Base-by-base conservation (phyloP, 2,329 filamentous ascomycete species). In the Sporothrix brasiliensis region DNA sequence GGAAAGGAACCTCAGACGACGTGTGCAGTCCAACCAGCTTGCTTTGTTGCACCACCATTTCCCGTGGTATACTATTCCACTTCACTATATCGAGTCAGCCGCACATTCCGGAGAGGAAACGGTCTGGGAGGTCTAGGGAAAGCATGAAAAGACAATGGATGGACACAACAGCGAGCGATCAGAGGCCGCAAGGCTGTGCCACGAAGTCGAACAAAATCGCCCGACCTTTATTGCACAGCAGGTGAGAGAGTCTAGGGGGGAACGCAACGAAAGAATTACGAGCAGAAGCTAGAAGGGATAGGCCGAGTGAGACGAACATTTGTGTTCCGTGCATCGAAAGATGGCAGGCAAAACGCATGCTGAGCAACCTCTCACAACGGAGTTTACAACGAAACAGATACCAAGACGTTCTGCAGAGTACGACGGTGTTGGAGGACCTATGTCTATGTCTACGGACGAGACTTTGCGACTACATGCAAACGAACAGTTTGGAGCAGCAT, bases 321-420 rank as follows among this genome's bases (percentile, higher is more conserved):
- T 24, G n/a, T 2, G 6, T 63, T 39, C 5, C 14, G 14, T 63
- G 58, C 13, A 47, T 47, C 21, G 16, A 47, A 27, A 13, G 10
- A 16, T 67, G 50, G n/a, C 49, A 54, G 34, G 30, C 39, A 56
- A 68, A n/a, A 21, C 11, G 11, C 19, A 61, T 52, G 54, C 13
- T 24, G 44, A 30, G 54, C 67, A 52, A 68, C 67, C 27, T 61
- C 41, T 11, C 44, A 69, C 54, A 2, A n/a, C 44, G 27, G 27
- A 27, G 19, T 7, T 9, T 34, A 9, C 39, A 27, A 27, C 11
- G 50, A 6, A 10, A n/a, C 5, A 4, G 7, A 24, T 13, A 21
- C 6, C 49, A 24, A 44, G 56, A 44, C 34, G 7, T 19, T 41
- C 56, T 60, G 3, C 34, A 9, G 34, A 34, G 34, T 34, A 34